Base-by-base conservation (phyloP, 805 yeast genomes). In the Wickerhamomyces ciferrii region DNA sequence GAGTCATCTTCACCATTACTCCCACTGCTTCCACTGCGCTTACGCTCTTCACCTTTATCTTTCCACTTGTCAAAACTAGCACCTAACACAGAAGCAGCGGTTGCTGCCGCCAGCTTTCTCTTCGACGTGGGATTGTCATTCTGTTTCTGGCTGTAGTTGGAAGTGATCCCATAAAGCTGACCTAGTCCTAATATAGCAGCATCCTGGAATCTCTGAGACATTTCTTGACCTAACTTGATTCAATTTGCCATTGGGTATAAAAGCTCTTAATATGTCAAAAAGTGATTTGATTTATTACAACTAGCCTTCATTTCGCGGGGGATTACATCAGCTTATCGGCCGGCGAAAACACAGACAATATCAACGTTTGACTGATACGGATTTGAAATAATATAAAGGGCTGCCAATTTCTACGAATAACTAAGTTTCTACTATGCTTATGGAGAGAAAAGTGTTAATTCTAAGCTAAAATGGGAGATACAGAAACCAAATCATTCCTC, bases 41-140 rank as follows among this genome's bases (percentile, higher is more conserved):
- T 17, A 15, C 47, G 52, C n/a, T 53, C 49, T 5, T 50, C 53
- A 15, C 50, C 45, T 2, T 14, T 34, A 7, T 50, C 38, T 39
- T 56, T 58, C 17, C 67, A 49, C 45, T 65, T 66, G 27, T 73
- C 77, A n/a, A 71, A 54, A 2, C 78, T 69, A 5, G 75, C 71
- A 37, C 74, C 68, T 3, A 75, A 54, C 15, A 74, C 50, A 1
- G 77, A 69, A 5, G 76, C 71, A 14, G 76, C 71, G 5, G 75
- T 63, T 5, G 75, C 75, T 0, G 71, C 72, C 3, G 68, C 59
- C 2, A 68, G 24, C 39, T 52, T 36, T 24, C 56, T 47, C 41
- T 52, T 58, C 2, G 55, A 49, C 5, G 24, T 11, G 13, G 39
- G 24, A 2, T 43, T 21, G 15, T 45, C 51, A n/a, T 50, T 58